Conservation (phyloP, 1,139 yeast species). For the Blastobotrys persicus region DNA sequence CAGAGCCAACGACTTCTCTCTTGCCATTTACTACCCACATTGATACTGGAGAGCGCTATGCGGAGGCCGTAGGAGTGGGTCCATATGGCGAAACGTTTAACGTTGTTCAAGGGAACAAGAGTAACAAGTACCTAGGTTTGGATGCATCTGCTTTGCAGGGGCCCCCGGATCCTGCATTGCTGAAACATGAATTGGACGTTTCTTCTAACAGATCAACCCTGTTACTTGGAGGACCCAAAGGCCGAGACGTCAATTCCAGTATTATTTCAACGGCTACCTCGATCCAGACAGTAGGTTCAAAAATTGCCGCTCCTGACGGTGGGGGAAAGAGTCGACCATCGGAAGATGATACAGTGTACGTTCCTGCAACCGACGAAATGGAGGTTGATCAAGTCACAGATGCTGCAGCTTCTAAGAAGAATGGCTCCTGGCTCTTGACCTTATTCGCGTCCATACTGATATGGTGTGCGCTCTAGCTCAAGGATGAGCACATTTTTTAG, state of each 20-base stretch:
- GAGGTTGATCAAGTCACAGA: slow-evolving; percentile 3
- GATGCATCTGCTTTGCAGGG: not conserved
- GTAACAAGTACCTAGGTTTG: not conserved
- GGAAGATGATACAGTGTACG: not conserved
- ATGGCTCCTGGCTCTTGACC: not conserved
- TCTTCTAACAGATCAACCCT: too few species aligned
- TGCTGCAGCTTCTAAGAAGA: not conserved
- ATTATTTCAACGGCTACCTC: too few species aligned
- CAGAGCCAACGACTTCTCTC: not conserved
- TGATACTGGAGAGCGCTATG: not conserved
- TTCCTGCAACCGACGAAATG: not conserved
- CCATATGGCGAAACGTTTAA: not conserved
- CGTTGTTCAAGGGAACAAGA: not conserved
- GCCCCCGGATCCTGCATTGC: not conserved
- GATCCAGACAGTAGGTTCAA: too few species aligned
- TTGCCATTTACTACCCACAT: not conserved
- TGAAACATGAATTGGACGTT: not conserved
- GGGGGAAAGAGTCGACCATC: not conserved
- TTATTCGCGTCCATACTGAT: too few species aligned
- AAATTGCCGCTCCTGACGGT: not conserved
- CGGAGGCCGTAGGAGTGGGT: not conserved
- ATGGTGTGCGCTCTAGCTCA: too few species aligned
- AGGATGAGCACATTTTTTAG: not conserved
- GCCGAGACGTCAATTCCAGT: too few species aligned
- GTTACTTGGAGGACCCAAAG: too few species aligned